phyloP scores from a whole-genome alignment of 257 asterid genomes.

The Avicennia marina region DNA sequence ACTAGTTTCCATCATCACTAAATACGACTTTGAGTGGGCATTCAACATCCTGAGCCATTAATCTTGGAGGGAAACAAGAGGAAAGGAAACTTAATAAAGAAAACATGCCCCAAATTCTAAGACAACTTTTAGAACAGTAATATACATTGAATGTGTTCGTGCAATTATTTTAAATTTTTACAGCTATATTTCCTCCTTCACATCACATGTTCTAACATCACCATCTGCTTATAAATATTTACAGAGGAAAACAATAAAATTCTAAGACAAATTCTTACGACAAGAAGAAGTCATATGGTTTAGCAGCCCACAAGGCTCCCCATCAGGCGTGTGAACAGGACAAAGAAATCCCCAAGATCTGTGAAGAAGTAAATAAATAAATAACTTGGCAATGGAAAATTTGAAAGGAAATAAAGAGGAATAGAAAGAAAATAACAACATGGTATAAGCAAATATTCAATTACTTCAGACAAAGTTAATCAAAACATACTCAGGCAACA shows the following conservation, averaged over 20 bases:
- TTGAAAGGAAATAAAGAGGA: constrained; percentile 1
- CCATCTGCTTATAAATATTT: neutral
- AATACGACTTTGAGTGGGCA: constrained; percentile 3
- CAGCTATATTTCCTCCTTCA: neutral
- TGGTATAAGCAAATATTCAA: neutral
- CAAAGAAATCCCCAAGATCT: constrained; percentile 98
- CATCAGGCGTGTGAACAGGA: constrained; percentile 99
- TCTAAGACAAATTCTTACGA: constrained; percentile 54
- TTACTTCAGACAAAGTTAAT: constrained; percentile 3
- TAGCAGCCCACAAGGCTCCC: constrained; percentile 97
- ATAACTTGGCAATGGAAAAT: constrained; percentile 9
- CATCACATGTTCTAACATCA: constrained; percentile 10
- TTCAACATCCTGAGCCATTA: too few relatives aligned
- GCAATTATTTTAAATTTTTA: neutral
- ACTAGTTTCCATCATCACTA: neutral
- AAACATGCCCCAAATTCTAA: too few relatives aligned
- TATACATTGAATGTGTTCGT: too few relatives aligned
- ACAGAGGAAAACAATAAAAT: neutral
- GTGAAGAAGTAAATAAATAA: constrained; percentile 15
- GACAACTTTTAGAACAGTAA: too few relatives aligned
- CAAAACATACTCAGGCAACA: constrained; percentile 90
- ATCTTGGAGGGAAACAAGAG: neutral
- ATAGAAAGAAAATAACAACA: constrained; percentile 6
- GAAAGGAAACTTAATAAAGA: constrained; percentile 1
- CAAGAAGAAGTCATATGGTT: constrained; percentile 91